Evolutionary conservation across 192 early-diverging fungal species (phyloP).

Genomic region (Coemansia sp.): DNA sequence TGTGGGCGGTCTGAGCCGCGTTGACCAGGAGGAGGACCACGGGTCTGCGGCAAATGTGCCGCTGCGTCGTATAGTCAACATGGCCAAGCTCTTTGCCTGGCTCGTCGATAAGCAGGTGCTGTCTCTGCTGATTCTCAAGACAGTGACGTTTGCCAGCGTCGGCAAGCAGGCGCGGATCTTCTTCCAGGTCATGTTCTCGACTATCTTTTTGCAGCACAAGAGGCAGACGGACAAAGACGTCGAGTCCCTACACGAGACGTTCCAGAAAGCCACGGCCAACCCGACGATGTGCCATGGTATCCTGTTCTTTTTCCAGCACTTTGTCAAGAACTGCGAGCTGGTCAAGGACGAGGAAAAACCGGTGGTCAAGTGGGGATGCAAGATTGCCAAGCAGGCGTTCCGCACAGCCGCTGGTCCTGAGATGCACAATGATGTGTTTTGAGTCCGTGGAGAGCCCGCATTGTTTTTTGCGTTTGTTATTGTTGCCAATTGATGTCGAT

Average conservation of each 20-base stretch:
- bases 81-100: conserved; percentile 84
- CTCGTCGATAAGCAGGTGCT: conserved; percentile 70
- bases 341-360: conserved; percentile 66
- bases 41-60: conserved; percentile 58
- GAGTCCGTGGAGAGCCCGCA: not conserved
- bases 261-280: conserved; percentile 58
- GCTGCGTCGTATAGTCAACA: conserved; percentile 73
- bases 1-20: conserved; percentile 67
- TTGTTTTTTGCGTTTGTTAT: no score
- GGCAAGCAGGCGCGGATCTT: conserved; percentile 61
- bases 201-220: conserved; percentile 65
- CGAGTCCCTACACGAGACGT: conserved; percentile 58
- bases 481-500: no score
- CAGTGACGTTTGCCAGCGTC: conserved; percentile 73
- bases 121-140: conserved; percentile 69
- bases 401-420: conserved; percentile 18
- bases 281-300: conserved; percentile 79
- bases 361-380: conserved; percentile 66
- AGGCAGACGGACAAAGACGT: conserved; percentile 55
- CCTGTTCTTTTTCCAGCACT: conserved; percentile 79
- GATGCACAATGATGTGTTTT: not conserved
- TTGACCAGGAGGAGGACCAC: conserved; percentile 21
- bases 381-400: conserved; percentile 64
- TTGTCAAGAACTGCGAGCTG: conserved; percentile 64
- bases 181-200: conserved; percentile 71